Conservation (phyloP, 1,139 yeast species). For the Saccharomyces uvarum region DNA sequence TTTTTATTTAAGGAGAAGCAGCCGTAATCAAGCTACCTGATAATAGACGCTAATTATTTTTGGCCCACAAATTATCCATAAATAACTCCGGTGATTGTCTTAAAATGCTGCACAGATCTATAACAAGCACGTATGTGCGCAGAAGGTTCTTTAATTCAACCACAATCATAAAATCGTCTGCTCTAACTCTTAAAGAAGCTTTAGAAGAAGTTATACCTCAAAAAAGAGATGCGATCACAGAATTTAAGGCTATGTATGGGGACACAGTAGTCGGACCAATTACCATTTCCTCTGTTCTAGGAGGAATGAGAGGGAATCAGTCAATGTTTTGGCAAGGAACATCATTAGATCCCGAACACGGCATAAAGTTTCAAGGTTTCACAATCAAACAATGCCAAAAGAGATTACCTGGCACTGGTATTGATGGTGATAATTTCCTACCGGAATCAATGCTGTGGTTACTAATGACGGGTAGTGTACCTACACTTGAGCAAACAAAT, state of each 20-base stretch:
- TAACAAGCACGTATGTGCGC: background rate
- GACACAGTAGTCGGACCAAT: constrained; percentile 36
- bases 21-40: background rate
- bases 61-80: background rate
- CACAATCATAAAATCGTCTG: background rate
- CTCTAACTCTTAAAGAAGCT: constrained; percentile 33
- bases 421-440: constrained; percentile 40
- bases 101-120: background rate
- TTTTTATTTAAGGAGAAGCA: background rate
- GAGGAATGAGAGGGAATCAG: constrained; percentile 51
- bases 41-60: background rate
- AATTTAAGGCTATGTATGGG: constrained; percentile 35
- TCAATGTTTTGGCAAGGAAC: constrained; percentile 51
- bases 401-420: constrained; percentile 32
- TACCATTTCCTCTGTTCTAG: constrained; percentile 40
- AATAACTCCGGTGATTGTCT: background rate
- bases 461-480: constrained; percentile 83
- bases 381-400: constrained; percentile 47
- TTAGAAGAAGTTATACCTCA: constrained; percentile 38
- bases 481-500: constrained; percentile 66
- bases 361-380: constrained; percentile 48
- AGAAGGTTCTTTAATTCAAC: background rate
- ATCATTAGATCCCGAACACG: constrained; percentile 44
- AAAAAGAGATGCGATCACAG: constrained; percentile 34
- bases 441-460: constrained; percentile 95